These are phyloP conservation scores for Schizothecium vesticola DNA, from an alignment of 495 filamentous ascomycete genomes.

Conservation along the genomic window DNA sequence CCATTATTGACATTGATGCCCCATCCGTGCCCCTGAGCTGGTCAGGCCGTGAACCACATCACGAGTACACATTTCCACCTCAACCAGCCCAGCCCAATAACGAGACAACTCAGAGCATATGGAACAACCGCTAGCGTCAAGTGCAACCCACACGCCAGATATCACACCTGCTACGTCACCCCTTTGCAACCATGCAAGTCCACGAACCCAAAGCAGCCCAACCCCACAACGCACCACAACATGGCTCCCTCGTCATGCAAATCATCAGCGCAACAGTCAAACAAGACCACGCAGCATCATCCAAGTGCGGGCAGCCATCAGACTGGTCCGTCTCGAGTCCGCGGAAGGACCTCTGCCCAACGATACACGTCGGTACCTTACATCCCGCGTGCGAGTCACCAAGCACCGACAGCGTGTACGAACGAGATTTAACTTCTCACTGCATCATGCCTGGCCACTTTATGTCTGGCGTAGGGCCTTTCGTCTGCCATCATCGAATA, in stretches of 20 bases:
- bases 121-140: neutral
- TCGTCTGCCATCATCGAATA: neutral
- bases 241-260: neutral
- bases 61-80: neutral
- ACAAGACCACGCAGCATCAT: neutral
- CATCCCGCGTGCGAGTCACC: neutral
- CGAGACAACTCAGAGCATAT: neutral
- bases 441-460: neutral
- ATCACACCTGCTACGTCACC: neutral
- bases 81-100: neutral
- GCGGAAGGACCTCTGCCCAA: neutral
- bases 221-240: neutral
- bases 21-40: neutral
- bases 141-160: neutral
- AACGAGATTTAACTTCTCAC: neutral
- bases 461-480: too few relatives aligned
- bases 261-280: neutral
- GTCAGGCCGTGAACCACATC: neutral
- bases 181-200: neutral
- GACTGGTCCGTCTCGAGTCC: neutral
- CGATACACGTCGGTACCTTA: neutral
- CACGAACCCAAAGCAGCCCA: neutral
- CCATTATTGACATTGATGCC: neutral
- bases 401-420: neutral
- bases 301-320: neutral